Base-by-base conservation (phyloP, 2,329 filamentous ascomycete species). In the Aspergillus sp. region DNA sequence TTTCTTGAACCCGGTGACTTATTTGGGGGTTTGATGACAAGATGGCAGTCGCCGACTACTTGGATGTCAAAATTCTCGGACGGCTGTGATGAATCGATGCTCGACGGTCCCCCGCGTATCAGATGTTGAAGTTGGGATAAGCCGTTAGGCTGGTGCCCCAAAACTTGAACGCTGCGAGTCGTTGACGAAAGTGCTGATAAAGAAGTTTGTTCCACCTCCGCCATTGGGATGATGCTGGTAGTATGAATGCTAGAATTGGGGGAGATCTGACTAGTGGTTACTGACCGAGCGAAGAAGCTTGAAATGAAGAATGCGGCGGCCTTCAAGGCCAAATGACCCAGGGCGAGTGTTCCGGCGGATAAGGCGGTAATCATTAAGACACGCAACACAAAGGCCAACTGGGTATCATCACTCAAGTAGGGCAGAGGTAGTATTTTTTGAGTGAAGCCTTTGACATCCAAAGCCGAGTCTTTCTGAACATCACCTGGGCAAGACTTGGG, bases 21-120 rank as follows among this genome's bases (percentile, higher is more conserved):
- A 33, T 73, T 72, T 7, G 81, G 80, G 8, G 81, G 78, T 44
- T 78, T 79, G 50, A 85, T 74, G 44, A 82, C 69, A 55, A 85
- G 78, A 63, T 84, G 81, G 48, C 78, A 77, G 59, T 84, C 79
- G 5, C 80, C 81, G 60, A 83, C 76, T n/a, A 79, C 75, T 58
- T 82, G 77, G n/a, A 84, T 73, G 57, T 82, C 78, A 64, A 83
- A 84, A 11, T 70, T 68, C 40, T 76, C 73, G 3, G 71, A 69
- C 15, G 73, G 69, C 19, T 68, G 71, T 12, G 58, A 54, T 23
- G 61, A 56, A 23, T 64, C 63, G 12, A 61, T 54, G 27, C 63
- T 60, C 35, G 66, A 64, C 23, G 65, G 65, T 15, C 63, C 62
- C 39, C 68, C 64, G 15, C 62, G 63, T 21, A 68, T 64, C 9